phyloP scores from a whole-genome alignment of 1,284 basidiomycete genomes.

The Naganishia sp. region DNA sequence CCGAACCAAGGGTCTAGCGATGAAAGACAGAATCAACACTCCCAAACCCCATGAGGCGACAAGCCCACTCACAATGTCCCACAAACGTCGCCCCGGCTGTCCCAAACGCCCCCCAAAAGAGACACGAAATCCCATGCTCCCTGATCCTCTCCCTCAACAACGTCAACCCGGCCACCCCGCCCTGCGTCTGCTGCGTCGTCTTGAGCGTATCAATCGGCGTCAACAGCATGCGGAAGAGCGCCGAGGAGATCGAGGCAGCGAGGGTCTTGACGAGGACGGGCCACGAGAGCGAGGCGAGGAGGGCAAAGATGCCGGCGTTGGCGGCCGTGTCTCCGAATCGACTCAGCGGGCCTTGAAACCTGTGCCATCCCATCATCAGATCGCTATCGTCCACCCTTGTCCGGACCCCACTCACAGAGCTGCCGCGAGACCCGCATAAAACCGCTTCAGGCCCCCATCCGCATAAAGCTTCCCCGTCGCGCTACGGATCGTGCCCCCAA shows the following conservation, averaged over 20 bases:
- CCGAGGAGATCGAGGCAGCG: constrained; percentile 55
- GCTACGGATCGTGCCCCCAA: constrained; percentile 69
- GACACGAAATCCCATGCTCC: constrained; percentile 68
- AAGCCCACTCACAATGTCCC: constrained; percentile 65
- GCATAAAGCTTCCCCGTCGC: constrained; percentile 68
- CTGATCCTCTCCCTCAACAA: constrained; percentile 70
- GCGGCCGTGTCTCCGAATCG: constrained; percentile 83
- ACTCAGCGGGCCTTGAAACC: constrained; percentile 52
- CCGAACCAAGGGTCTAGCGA: constrained; percentile 63
- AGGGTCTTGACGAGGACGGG: constrained; percentile 51
- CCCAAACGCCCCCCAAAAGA: constrained; percentile 85
- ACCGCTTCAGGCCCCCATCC: constrained; percentile 76
- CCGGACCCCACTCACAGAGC: constrained; percentile 62
- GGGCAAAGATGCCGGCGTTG: constrained; percentile 50
- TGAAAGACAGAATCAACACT: not conserved
- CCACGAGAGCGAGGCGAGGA: constrained; percentile 44
- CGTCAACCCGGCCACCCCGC: constrained; percentile 62
- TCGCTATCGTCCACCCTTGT: not conserved
- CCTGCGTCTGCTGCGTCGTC: constrained; percentile 88
- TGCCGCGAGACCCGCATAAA: constrained; percentile 77
- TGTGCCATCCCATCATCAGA: constrained; percentile 14
- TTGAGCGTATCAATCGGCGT: constrained; percentile 88
- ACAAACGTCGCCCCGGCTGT: constrained; percentile 89
- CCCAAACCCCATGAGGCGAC: not conserved
- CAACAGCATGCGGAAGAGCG: constrained; percentile 75